These are phyloP conservation scores for Gentiana straminea DNA, from an alignment of 257 asterid species.

Conservation along the genomic window DNA sequence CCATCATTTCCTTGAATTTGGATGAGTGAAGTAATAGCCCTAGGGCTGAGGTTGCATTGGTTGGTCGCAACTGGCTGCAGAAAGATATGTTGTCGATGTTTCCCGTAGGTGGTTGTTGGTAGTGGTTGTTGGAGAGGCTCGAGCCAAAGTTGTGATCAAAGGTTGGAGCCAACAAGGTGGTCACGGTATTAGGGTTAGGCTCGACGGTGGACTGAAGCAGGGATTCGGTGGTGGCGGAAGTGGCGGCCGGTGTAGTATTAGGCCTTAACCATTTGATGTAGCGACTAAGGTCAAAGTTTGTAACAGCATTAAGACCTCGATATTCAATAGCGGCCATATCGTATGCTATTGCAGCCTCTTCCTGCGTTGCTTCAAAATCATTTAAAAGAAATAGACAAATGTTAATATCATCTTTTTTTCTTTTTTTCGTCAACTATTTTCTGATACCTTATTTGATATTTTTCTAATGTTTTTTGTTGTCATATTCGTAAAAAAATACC, in stretches of 20 bases:
- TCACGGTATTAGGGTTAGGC: slow-evolving; percentile 10
- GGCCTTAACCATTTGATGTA: slow-evolving; percentile 81
- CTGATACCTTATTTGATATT: too few species aligned
- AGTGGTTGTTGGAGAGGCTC: slow-evolving; percentile 10
- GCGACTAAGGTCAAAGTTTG: slow-evolving; percentile 73
- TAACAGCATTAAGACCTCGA: slow-evolving; percentile 76
- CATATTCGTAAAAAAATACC: too few species aligned
- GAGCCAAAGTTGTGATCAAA: slow-evolving; percentile 7
- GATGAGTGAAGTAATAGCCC: slow-evolving; percentile 75
- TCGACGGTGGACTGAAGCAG: slow-evolving; percentile 1
- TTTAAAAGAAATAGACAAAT: not conserved
- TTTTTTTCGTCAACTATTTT: too few species aligned
- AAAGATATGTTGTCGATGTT: slow-evolving; percentile 3
- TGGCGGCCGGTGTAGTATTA: slow-evolving; percentile 5
- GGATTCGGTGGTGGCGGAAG: not conserved
- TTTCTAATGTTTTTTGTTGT: too few species aligned
- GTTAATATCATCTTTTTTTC: not conserved
- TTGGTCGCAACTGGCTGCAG: slow-evolving; percentile 19
- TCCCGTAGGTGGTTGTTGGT: slow-evolving; percentile 13
- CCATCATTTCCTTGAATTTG: slow-evolving; percentile 81
- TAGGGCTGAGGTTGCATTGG: slow-evolving; percentile 62
- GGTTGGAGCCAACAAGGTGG: slow-evolving; percentile 11
- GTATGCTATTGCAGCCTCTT: slow-evolving; percentile 81
- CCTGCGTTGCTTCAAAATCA: slow-evolving; percentile 58
- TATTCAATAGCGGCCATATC: slow-evolving; percentile 90